These are phyloP conservation scores for Nakazawaea anatomiae DNA, from an alignment of 805 yeast species.

Conservation along the genomic window DNA sequence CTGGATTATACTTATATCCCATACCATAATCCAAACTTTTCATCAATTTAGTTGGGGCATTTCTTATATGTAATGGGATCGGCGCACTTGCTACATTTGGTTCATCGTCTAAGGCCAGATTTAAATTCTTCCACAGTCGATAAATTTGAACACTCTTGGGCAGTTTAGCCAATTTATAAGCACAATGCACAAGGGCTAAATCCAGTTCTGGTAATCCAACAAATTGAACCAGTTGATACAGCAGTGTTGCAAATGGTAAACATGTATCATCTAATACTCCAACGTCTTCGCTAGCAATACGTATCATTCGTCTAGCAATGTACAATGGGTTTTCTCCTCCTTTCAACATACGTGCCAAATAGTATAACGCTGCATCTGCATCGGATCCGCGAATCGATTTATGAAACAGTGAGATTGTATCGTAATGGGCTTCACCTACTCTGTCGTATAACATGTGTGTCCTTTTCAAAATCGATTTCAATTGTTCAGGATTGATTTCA, in stretches of 20 bases:
- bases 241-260: conserved; percentile 79
- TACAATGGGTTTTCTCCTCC: conserved; percentile 95
- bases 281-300: conserved; percentile 93
- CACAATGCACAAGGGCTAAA: conserved; percentile 83
- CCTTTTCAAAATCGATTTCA: conserved; percentile 39
- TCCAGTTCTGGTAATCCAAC: conserved; percentile 96
- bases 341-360: conserved; percentile 78
- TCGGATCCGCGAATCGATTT: conserved; percentile 87
- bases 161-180: conserved; percentile 82
- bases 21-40: conserved; percentile 79
- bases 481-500: conserved; percentile 29
- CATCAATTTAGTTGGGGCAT: conserved; percentile 94
- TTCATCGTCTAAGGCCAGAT: conserved; percentile 46
- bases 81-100: conserved; percentile 57
- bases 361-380: conserved; percentile 85
- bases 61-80: conserved; percentile 78
- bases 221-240: conserved; percentile 82
- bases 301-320: conserved; percentile 83
- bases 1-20: conserved; percentile 86
- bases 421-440: conserved; percentile 90
- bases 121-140: conserved; percentile 70
- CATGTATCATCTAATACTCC: conserved; percentile 82
- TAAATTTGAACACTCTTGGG: conserved; percentile 84
- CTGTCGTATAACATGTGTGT: conserved; percentile 69
- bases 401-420: conserved; percentile 92